A percentile compares a stretch with the other conserved stretches of the same genome.
Conservation (phyloP, 805 yeast species). For the Kuraishia piskuri region DNA sequence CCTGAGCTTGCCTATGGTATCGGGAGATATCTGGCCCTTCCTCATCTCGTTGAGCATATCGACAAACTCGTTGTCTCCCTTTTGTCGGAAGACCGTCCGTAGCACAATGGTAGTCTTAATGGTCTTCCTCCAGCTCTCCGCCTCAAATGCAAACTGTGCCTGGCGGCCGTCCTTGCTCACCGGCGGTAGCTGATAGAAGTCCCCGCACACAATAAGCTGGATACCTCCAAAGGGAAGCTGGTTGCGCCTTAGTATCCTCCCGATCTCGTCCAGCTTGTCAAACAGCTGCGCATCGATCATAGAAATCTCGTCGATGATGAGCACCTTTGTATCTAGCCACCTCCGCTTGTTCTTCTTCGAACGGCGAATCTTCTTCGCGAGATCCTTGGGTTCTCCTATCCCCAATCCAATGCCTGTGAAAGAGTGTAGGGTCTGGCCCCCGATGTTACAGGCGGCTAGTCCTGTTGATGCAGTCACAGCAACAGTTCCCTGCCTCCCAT, state of each 20-base stretch:
- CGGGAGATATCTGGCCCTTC: constrained; percentile 51
- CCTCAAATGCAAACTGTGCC: constrained; percentile 64
- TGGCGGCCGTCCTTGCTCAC: not conserved
- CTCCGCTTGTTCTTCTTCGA: constrained; percentile 33
- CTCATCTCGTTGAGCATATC: constrained; percentile 76
- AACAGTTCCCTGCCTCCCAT: constrained; percentile 37
- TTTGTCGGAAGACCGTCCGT: constrained; percentile 80
- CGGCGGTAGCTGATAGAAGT: constrained; percentile 93
- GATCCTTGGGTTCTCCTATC: constrained; percentile 32
- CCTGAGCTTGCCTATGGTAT: constrained; percentile 39
- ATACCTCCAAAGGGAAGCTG: constrained; percentile 86
- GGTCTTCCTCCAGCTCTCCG: constrained; percentile 57
- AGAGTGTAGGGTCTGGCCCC: constrained; percentile 82
- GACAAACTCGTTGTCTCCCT: constrained; percentile 68
- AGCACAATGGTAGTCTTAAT: constrained; percentile 62
- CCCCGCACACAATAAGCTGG: constrained; percentile 87
- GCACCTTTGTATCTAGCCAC: constrained; percentile 64
- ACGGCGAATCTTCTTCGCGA: constrained; percentile 40
- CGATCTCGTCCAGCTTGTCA: constrained; percentile 66
- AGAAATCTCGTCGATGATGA: constrained; percentile 87
- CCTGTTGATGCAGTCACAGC: constrained; percentile 97
- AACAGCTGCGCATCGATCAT: constrained; percentile 83
- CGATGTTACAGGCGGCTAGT: constrained; percentile 88
- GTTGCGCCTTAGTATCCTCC: constrained; percentile 39
- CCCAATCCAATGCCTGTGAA: constrained; percentile 86